Evolutionary conservation across 176 grass and related monocot genomes (phyloP).

Genomic region (Avena eriantha): DNA sequence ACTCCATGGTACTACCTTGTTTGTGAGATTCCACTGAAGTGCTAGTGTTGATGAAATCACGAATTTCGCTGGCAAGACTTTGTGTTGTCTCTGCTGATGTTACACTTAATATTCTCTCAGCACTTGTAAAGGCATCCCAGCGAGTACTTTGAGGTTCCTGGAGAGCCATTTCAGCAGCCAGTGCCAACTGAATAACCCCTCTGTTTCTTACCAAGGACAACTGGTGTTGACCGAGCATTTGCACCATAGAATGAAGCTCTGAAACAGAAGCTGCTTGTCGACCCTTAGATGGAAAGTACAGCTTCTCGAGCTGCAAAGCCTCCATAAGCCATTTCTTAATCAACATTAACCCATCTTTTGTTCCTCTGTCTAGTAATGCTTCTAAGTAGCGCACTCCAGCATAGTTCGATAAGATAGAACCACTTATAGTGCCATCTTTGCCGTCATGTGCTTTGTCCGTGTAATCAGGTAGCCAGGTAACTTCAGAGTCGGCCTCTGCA

Average conservation of each 20-base stretch:
- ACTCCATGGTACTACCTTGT: conserved; percentile 45
- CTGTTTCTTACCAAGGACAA: conserved; percentile 77
- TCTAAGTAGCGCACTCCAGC: conserved; percentile 69
- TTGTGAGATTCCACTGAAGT: conserved; percentile 67
- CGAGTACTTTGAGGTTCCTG: conserved; percentile 70
- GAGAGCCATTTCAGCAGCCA: conserved; percentile 75
- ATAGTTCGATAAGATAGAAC: conserved; percentile 84
- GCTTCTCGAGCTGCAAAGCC: conserved; percentile 72
- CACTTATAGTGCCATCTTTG: conserved; percentile 51
- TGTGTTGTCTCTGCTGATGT: conserved; percentile 86
- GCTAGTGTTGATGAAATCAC: conserved; percentile 95
- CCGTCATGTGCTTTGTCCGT: conserved; percentile 49
- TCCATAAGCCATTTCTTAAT: conserved; percentile 97
- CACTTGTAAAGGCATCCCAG: conserved; percentile 92
- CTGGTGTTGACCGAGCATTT: conserved; percentile 65
- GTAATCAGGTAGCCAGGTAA: conserved; percentile 52
- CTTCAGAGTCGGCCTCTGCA: conserved; percentile 50
- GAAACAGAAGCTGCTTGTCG: conserved; percentile 58
- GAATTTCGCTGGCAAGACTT: conserved; percentile 93
- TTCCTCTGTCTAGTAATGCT: conserved; percentile 78
- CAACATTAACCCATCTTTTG: conserved; percentile 76
- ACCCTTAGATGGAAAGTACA: conserved; percentile 67
- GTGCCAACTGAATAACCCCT: conserved; percentile 73
- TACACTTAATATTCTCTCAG: conserved; percentile 88
- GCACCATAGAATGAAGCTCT: conserved; percentile 73